Conservation (phyloP, 768 basidiomycete species). For the Lentinula aciculospora region DNA sequence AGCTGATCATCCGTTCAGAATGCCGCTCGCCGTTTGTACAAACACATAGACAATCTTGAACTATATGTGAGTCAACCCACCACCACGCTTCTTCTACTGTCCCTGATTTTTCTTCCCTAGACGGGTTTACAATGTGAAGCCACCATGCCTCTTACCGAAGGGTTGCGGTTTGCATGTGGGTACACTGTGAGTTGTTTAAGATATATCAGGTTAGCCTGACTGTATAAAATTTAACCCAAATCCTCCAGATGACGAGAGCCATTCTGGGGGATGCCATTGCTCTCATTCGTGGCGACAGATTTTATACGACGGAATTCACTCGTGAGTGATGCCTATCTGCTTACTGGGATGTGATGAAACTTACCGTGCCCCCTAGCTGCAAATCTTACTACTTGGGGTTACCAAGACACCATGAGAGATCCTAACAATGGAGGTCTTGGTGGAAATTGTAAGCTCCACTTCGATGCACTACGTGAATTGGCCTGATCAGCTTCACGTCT, state of each 20-base stretch:
- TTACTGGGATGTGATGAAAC: not conserved
- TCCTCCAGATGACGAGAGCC: constrained; percentile 58
- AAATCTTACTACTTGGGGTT: constrained; percentile 80
- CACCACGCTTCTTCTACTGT: no score
- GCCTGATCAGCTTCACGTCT: not conserved
- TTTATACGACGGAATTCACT: constrained; percentile 71
- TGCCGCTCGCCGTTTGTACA: constrained; percentile 62
- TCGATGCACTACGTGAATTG: not conserved
- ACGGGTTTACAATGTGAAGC: constrained; percentile 70
- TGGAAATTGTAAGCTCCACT: constrained; percentile 24
- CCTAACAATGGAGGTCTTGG: constrained; percentile 32
- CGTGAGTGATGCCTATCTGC: constrained; percentile 44
- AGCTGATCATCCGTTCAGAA: constrained; percentile 34
- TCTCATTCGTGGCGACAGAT: constrained; percentile 74
- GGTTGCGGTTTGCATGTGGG: constrained; percentile 76
- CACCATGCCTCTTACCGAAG: constrained; percentile 55
- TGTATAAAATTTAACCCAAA: not conserved
- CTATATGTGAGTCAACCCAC: constrained; percentile 57
- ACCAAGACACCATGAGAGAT: constrained; percentile 40
- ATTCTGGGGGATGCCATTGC: constrained; percentile 77
- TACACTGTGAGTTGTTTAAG: constrained; percentile 42
- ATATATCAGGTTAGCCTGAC: not conserved
- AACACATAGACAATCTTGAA: constrained; percentile 73
- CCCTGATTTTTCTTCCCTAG: not conserved
- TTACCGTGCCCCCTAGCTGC: constrained; percentile 34